These are phyloP conservation scores for Rhizopus arrhizus DNA, from an alignment of 371 early-diverging fungal species.

Conservation along the genomic window DNA sequence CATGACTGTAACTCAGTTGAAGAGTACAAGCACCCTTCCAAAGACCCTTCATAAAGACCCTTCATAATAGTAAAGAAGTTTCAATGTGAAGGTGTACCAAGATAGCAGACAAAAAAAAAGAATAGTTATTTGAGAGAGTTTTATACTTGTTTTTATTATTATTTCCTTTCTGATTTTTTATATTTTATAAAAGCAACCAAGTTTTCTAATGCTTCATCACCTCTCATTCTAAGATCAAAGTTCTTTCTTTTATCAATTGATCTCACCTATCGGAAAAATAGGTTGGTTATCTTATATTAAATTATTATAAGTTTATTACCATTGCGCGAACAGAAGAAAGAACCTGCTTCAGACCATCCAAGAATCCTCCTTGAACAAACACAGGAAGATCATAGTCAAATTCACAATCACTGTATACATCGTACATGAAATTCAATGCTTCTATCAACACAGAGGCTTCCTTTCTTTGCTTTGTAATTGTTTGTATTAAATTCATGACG, in stretches of 20 bases:
- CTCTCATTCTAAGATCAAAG: slow-evolving; percentile 70
- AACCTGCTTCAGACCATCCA: slow-evolving; percentile 58
- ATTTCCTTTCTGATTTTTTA: slow-evolving; percentile 56
- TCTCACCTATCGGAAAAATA: slow-evolving; percentile 49
- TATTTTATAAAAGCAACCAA: slow-evolving; percentile 84
- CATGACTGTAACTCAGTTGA: background rate
- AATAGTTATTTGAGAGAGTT: background rate
- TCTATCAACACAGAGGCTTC: slow-evolving; percentile 64
- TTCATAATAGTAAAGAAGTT: background rate
- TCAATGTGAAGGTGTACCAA: no score
- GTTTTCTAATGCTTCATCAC: slow-evolving; percentile 80
- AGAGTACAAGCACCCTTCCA: background rate
- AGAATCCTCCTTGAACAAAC: slow-evolving; percentile 70
- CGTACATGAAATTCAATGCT: slow-evolving; percentile 81
- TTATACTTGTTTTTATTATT: slow-evolving; percentile 2
- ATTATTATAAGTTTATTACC: slow-evolving; percentile 33
- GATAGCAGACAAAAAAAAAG: no score
- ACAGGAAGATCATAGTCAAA: slow-evolving; percentile 87
- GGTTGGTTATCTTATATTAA: background rate
- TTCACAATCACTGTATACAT: slow-evolving; percentile 81
- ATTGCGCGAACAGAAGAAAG: slow-evolving; percentile 53
- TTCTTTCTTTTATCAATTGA: slow-evolving; percentile 74
- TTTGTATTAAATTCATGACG: slow-evolving; percentile 37
- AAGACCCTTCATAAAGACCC: background rate
- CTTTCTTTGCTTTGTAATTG: slow-evolving; percentile 14